Evolutionary conservation across 352 stramenopile genomes (phyloP).

Genomic region (Phytophthora parvispora): DNA sequence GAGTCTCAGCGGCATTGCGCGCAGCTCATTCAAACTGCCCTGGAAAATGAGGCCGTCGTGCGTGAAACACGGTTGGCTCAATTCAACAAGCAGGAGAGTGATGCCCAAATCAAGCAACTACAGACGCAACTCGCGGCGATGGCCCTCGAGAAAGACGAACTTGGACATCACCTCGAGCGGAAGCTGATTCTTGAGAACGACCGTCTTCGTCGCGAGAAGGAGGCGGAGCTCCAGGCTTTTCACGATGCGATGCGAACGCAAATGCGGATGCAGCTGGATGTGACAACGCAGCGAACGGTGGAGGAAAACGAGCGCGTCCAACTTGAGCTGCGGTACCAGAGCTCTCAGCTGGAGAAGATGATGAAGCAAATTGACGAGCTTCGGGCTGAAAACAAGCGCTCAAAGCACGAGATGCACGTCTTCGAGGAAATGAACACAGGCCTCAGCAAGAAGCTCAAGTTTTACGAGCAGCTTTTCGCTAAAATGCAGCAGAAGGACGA

Average conservation of each 20-base stretch:
- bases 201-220: constrained; percentile 59
- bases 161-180: constrained; percentile 56
- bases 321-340: constrained; percentile 72
- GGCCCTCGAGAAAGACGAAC: constrained; percentile 52
- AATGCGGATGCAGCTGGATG: constrained; percentile 65
- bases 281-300: constrained; percentile 70
- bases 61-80: constrained; percentile 47
- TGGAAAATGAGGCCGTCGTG: constrained; percentile 42
- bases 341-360: constrained; percentile 60
- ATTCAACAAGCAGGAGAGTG: constrained; percentile 46
- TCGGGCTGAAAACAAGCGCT: constrained; percentile 42
- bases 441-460: constrained; percentile 70
- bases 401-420: constrained; percentile 59
- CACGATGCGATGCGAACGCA: constrained; percentile 59
- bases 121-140: constrained; percentile 31
- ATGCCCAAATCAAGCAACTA: constrained; percentile 39
- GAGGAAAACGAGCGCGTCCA: constrained; percentile 75
- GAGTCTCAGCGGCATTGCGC: constrained; percentile 48
- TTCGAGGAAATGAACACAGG: constrained; percentile 72
- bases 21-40: constrained; percentile 40
- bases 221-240: constrained; percentile 48
- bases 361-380: constrained; percentile 61
- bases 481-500: constrained; percentile 71
- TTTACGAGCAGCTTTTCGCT: constrained; percentile 74
- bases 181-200: constrained; percentile 76